Evolutionary conservation across 176 grass and related monocot species (phyloP), one percentile per base, ranked within the genome.

Genomic region (Ensete glaucum): DNA sequence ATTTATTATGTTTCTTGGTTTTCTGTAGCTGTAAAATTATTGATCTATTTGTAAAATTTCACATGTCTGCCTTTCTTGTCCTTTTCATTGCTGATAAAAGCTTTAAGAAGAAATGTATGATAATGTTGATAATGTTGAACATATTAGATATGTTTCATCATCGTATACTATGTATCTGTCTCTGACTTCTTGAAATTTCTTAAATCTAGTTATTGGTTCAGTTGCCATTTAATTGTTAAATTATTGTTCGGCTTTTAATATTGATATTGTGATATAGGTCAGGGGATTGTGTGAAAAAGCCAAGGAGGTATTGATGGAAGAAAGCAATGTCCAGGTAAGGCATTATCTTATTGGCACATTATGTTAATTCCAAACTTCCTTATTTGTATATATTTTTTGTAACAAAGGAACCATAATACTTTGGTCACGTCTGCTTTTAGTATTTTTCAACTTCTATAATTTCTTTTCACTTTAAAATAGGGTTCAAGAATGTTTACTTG

Each of bases 251-350:
- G 3, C 21, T 83, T 53, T 49, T 27, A 34, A 68, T 13, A 16
- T 43, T 26, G 13, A 48, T 1, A 29, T 72, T 68, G 10, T 64
- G 56, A 68, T 87, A 64, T 71, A 87, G 85, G 85, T 87, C 55
- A 87, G 76, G 73, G 76, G 48, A 21, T 69, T 87, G 9, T 87
- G 85, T 72, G 85, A 82, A 67, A 87, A 87, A 55, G 85, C 80
- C 63, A 87, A 87, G 79, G 85, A 87, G 67, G 69, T 87, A n/a
- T 83, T 87, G 71, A 87, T 87, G 85, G 85, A 87, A 71, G 85
- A 87, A 64, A 87, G 80, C 57, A 87, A 87, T 83, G 85, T 87
- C 23, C 85, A 87, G 76, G 85, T 83, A 79, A 79, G 76, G 50
- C 64, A 53, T 52, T 11, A 54, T 11, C 50, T 54, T 20, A 23